phyloP scores from a whole-genome alignment of 257 asterid species.

The Perilla frutescens region DNA sequence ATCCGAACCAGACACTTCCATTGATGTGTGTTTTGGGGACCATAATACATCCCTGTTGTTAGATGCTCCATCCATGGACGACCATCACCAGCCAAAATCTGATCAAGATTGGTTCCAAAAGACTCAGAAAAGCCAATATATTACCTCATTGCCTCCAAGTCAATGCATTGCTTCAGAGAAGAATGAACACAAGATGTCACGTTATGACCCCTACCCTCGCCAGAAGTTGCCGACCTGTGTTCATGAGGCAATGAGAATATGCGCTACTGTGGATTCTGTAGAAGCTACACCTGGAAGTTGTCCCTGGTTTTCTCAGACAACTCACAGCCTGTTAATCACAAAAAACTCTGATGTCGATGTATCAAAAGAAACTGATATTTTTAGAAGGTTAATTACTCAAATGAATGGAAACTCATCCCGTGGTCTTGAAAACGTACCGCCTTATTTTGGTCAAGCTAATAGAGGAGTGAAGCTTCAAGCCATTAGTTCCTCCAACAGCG shows the following conservation, averaged over 20 bases:
- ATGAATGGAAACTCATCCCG: constrained; percentile 37
- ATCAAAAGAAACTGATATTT: constrained; percentile 39
- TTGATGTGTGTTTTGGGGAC: constrained; percentile 33
- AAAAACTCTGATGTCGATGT: constrained; percentile 45
- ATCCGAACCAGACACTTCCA: constrained; percentile 28
- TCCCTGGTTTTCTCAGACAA: constrained; percentile 63
- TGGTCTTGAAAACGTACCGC: constrained; percentile 35
- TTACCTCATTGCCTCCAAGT: constrained; percentile 18
- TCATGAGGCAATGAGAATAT: constrained; percentile 55
- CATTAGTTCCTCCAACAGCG: constrained; percentile 49
- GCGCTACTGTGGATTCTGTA: constrained; percentile 53
- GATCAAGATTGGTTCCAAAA: constrained; percentile 38
- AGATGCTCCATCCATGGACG: constrained; percentile 38
- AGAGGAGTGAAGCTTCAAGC: constrained; percentile 50
- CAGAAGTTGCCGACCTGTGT: constrained; percentile 43
- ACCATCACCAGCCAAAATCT: constrained; percentile 21
- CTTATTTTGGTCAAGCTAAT: constrained; percentile 44
- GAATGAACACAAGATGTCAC: constrained; percentile 32
- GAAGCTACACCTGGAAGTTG: constrained; percentile 35
- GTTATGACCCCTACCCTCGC: constrained; percentile 33
- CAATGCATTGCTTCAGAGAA: constrained; percentile 34
- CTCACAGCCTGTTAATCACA: constrained; percentile 50
- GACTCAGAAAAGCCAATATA: constrained; percentile 34
- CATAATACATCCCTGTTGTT: constrained; percentile 30
- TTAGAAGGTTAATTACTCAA: constrained; percentile 35